Percentiles rank a stretch among this genome's conserved stretches.
phyloP scores from a whole-genome alignment of 73 alveolate species.

The Blepharisma japonicum region DNA sequence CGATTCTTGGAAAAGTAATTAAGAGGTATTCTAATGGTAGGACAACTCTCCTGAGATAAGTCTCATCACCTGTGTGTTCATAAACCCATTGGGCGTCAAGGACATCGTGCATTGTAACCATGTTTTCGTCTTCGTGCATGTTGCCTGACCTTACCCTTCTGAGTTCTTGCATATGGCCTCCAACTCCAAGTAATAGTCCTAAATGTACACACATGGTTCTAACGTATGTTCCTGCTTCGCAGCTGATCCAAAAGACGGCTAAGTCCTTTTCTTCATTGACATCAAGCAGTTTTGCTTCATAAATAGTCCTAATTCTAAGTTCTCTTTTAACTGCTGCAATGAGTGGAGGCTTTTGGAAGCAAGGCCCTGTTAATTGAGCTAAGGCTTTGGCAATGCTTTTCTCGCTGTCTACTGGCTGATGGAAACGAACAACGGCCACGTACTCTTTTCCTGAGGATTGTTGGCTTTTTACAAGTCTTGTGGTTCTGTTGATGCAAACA shows the following conservation, averaged over 20 bases:
- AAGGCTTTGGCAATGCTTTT: conserved; percentile 75
- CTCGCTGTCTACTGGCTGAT: conserved; percentile 79
- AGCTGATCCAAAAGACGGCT: conserved; percentile 96
- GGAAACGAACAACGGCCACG: conserved; percentile 96
- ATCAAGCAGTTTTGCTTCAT: conserved; percentile 95
- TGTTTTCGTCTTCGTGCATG: conserved; percentile 86
- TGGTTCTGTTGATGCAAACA: conserved; percentile 98
- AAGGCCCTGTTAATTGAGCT: conserved; percentile 91
- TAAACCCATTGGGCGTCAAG: conserved; percentile 94
- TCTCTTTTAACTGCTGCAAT: conserved; percentile 99
- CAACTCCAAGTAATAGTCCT: conserved; percentile 97
- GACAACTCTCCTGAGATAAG: conserved; percentile 95
- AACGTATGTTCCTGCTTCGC: conserved; percentile 99
- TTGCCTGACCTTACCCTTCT: conserved; percentile 95
- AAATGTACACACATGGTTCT: conserved; percentile 99
- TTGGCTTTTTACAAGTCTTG: conserved; percentile 93
- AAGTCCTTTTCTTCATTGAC: conserved; percentile 89
- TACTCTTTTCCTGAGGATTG: conserved; percentile 81
- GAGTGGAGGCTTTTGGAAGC: conserved; percentile 91
- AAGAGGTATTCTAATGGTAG: conserved; percentile 97
- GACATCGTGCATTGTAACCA: conserved; percentile 99
- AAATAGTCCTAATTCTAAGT: conserved; percentile 96
- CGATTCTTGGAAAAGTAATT: conserved; percentile 92
- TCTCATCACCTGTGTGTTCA: conserved; percentile 94
- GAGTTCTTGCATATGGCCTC: conserved; percentile 99